Base-by-base conservation (phyloP, 2,329 filamentous ascomycete genomes). In the Penicillium corylophilum region DNA sequence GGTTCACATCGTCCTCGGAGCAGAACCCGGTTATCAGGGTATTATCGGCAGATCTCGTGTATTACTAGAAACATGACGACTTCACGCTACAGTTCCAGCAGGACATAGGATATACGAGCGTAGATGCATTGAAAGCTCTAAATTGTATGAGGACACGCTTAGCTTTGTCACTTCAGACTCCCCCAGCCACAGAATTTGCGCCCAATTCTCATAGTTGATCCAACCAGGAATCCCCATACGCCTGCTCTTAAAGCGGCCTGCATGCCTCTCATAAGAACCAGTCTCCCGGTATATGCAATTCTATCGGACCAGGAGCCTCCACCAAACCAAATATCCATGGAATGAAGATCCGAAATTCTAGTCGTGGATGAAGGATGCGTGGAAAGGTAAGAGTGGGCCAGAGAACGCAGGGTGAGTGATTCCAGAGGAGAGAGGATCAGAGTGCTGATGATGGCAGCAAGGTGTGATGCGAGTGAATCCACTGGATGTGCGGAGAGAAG, bases 401-500 rank as follows among this genome's bases (percentile, higher is more conserved):
- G 61, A 23, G 71, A 72, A 6, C 73, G 71, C 22, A 74, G 64
- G 46, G 69, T 74, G 10, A 74, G 57, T 6, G 70, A 69, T 56
- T 76, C 73, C 22, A 75, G 58, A 0, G 74, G 73, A 7, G 72
- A 65, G 40, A 75, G 70, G 8, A 75, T 54, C n/a, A 70, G 58
- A 12, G 60, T 66, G 8, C 69, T 72, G 33, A 73, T 57, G 31
- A 74, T 55, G 5, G 68, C 64, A 7, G 74, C 68, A 22, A 75
- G 59, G 43, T 75, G 72, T 5, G 71, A 74, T 18, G 74, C 68
- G 23, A 76, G 64, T 7, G 72, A 71, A 56, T 76, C 73, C 10
- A 71, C 69, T 5, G 73, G 71, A 29, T 73, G 69, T 8, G 69
- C 69, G 4, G 73, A 75, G 23, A 76, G 70, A 15, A 75, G 69